Conservation (phyloP, 495 filamentous ascomycete genomes). For the Penicillium chermesinum region DNA sequence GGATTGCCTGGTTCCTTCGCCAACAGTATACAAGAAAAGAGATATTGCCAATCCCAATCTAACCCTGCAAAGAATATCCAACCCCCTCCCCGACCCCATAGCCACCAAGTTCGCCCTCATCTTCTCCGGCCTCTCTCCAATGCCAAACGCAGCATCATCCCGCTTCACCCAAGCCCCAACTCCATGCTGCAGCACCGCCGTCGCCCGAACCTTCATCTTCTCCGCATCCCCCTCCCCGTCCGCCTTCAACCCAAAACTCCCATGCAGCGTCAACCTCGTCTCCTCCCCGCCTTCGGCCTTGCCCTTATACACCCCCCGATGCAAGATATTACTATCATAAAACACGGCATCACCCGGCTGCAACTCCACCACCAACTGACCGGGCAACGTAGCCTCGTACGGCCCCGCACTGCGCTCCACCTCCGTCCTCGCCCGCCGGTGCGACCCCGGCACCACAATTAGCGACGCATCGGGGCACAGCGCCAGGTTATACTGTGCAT, state of each 20-base stretch:
- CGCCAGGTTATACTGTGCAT: slow-evolving; percentile 76
- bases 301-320: slow-evolving; percentile 65
- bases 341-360: slow-evolving; percentile 72
- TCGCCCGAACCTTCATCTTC: slow-evolving; percentile 51
- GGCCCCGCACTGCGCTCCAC: slow-evolving; percentile 57
- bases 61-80: slow-evolving; percentile 51
- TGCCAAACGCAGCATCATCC: slow-evolving; percentile 48
- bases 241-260: slow-evolving; percentile 62
- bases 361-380: slow-evolving; percentile 57
- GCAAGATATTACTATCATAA: slow-evolving; percentile 84
- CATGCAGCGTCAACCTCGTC: slow-evolving; percentile 74
- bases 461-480: slow-evolving; percentile 62
- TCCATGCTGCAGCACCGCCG: slow-evolving; percentile 83
- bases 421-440: slow-evolving; percentile 59
- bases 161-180: slow-evolving; percentile 67
- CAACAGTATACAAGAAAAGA: no score
- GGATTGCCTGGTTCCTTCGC: no score
- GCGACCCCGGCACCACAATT: slow-evolving; percentile 66
- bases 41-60: slow-evolving; percentile 1
- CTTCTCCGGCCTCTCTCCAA: slow-evolving; percentile 46
- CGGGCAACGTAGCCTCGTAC: slow-evolving; percentile 52
- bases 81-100: slow-evolving; percentile 57
- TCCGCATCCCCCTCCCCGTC: slow-evolving; percentile 33
- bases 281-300: slow-evolving; percentile 37
- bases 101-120: slow-evolving; percentile 52